Evolutionary conservation across 768 basidiomycete species (phyloP).

Genomic region (Gymnopilus dilepis): DNA sequence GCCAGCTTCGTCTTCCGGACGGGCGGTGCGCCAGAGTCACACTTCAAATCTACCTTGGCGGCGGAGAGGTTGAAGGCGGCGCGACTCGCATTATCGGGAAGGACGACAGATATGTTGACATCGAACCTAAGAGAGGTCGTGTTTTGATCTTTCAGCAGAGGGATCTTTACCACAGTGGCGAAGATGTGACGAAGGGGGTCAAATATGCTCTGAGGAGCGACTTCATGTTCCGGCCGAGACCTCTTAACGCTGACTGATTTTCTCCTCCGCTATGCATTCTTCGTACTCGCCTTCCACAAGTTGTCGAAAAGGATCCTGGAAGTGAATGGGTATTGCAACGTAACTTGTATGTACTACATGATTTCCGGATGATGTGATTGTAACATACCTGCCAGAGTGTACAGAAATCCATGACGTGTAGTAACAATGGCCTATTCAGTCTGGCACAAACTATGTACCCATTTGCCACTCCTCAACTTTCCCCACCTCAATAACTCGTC

Average conservation of each 20-base stretch:
- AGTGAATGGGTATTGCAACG: too few relatives aligned
- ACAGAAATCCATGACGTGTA: too few relatives aligned
- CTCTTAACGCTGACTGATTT: not conserved
- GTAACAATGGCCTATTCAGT: too few relatives aligned
- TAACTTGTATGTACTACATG: too few relatives aligned
- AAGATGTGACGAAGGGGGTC: constrained; percentile 42
- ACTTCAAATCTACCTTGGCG: constrained; percentile 50
- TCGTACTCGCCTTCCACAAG: too few relatives aligned
- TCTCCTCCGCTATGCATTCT: too few relatives aligned
- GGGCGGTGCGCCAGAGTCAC: constrained; percentile 46
- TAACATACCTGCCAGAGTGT: too few relatives aligned
- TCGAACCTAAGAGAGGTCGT: constrained; percentile 47
- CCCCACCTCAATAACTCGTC: too few relatives aligned
- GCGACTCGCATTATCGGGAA: constrained; percentile 44
- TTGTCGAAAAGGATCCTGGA: too few relatives aligned
- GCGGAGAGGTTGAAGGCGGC: constrained; percentile 41
- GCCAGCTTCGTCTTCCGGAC: constrained; percentile 39
- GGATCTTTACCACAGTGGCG: constrained; percentile 46
- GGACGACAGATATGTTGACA: constrained; percentile 39
- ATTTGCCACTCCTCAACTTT: too few relatives aligned
- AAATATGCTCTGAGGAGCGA: constrained; percentile 49
- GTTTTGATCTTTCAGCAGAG: constrained; percentile 52
- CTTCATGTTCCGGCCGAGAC: constrained; percentile 39
- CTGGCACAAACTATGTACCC: too few relatives aligned
- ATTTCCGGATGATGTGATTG: too few relatives aligned